These are phyloP conservation scores for Arthrobotrys musiformis DNA, from an alignment of 2,329 filamentous ascomycete species.

Conservation along the genomic window DNA sequence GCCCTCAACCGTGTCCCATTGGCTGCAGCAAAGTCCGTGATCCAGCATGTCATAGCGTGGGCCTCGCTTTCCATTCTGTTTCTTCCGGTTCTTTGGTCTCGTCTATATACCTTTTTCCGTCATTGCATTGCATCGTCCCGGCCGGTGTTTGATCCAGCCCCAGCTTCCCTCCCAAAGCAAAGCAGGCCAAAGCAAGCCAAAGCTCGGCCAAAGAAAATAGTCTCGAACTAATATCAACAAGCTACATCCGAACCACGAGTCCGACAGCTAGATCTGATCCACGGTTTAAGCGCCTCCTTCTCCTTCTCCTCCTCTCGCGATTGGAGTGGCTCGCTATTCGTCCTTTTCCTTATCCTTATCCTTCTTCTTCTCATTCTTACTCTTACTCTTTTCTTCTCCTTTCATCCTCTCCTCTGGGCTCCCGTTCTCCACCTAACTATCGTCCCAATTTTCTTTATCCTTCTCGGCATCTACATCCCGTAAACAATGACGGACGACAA, in stretches of 20 bases:
- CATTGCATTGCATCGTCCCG: constrained; percentile 15
- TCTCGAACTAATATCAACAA: not conserved
- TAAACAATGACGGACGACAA: constrained; percentile 50
- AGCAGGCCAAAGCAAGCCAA: not conserved
- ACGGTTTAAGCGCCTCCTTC: constrained; percentile 2
- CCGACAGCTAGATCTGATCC: not conserved
- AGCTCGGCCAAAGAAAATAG: not conserved
- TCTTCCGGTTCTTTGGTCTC: constrained; percentile 6
- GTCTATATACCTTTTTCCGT: constrained; percentile 14
- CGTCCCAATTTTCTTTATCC: not conserved
- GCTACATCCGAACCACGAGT: constrained; percentile 15
- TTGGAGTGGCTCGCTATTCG: constrained; percentile 7
- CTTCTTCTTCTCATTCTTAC: not conserved
- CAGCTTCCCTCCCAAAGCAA: not conserved
- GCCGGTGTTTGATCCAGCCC: not conserved
- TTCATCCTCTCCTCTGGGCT: not conserved
- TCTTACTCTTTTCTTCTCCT: not conserved
- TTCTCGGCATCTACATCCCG: not conserved
- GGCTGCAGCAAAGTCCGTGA: constrained; percentile 24
- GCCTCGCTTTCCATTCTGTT: constrained; percentile 10
- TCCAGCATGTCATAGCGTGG: constrained; percentile 37
- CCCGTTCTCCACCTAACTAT: too few species aligned
- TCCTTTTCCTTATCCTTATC: not conserved
- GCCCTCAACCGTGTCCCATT: constrained; percentile 41
- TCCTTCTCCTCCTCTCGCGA: constrained; percentile 25